Percentiles rank a stretch among this genome's conserved stretches.
phyloP scores from a whole-genome alignment of 371 early-diverging fungal genomes.

The Mucor irregularis region DNA sequence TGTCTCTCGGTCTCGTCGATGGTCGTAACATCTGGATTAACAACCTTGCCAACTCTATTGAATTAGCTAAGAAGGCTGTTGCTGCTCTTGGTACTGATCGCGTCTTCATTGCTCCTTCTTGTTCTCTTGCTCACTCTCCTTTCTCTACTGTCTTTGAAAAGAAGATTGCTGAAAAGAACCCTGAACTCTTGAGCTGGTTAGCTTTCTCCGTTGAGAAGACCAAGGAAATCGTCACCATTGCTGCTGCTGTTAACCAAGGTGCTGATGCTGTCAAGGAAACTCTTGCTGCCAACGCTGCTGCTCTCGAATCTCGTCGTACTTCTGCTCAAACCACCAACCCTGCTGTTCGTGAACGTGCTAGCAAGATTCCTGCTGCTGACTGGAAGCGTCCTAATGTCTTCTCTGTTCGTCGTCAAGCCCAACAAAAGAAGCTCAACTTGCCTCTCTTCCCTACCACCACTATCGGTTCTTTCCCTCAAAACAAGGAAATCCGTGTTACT shows the following conservation, averaged over 20 bases:
- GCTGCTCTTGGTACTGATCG: conserved; percentile 67
- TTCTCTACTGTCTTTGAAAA: conserved; percentile 84
- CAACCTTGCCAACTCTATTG: conserved; percentile 76
- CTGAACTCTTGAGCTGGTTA: conserved; percentile 88
- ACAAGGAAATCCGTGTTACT: conserved; percentile 90
- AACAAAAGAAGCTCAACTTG: conserved; percentile 79
- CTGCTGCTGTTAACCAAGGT: conserved; percentile 71
- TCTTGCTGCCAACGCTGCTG: conserved; percentile 73
- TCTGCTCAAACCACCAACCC: conserved; percentile 85
- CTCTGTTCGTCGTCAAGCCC: conserved; percentile 71
- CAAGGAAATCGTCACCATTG: conserved; percentile 74
- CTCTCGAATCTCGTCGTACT: conserved; percentile 72
- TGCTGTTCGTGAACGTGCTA: conserved; percentile 77
- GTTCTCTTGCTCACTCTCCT: conserved; percentile 92
- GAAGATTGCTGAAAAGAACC: conserved; percentile 68
- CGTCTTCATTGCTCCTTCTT: conserved; percentile 85
- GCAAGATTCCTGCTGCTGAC: conserved; percentile 67
- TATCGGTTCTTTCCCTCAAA: conserved; percentile 98
- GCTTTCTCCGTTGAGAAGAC: conserved; percentile 93
- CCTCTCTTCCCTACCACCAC: conserved; percentile 96
- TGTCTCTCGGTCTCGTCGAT: conserved; percentile 90
- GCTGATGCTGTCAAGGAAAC: conserved; percentile 66
- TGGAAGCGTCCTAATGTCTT: conserved; percentile 79
- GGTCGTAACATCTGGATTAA: conserved; percentile 98
- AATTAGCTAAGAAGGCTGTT: conserved; percentile 69